Conservation (phyloP, 192 early-diverging fungal genomes). For the Globomyces pollinis-pini region DNA sequence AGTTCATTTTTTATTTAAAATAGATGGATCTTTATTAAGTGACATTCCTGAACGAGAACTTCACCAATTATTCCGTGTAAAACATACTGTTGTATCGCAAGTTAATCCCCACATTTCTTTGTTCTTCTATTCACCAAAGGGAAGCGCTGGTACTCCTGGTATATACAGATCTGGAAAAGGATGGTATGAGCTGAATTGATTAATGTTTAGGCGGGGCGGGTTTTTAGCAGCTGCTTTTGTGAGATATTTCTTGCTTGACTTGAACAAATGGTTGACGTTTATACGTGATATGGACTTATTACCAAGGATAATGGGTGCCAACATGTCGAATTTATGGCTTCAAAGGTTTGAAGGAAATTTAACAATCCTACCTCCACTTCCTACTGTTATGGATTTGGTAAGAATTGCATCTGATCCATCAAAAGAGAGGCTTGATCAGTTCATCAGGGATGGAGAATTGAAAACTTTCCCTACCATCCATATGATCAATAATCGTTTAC, state of each 20-base stretch:
- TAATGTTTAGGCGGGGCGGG: slow-evolving; percentile 62
- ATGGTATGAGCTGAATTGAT: slow-evolving; percentile 32
- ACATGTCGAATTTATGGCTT: slow-evolving; percentile 76
- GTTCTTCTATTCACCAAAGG: slow-evolving; percentile 80
- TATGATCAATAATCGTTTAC: background rate
- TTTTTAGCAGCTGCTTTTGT: slow-evolving; percentile 71
- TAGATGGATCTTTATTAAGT: slow-evolving; percentile 70
- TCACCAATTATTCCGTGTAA: slow-evolving; percentile 73
- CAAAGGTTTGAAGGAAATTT: slow-evolving; percentile 88
- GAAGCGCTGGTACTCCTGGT: slow-evolving; percentile 67
- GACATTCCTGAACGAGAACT: slow-evolving; percentile 65
- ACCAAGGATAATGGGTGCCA: slow-evolving; percentile 66
- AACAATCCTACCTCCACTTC: slow-evolving; percentile 57
- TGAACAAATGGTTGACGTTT: slow-evolving; percentile 78
- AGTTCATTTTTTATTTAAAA: too few relatives aligned
- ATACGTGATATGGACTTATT: slow-evolving; percentile 71
- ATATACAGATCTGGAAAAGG: slow-evolving; percentile 61
- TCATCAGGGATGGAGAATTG: background rate
- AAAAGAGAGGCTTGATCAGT: background rate
- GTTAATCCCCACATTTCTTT: slow-evolving; percentile 81
- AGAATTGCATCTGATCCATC: background rate
- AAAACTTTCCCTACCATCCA: slow-evolving; percentile 4
- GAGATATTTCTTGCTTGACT: slow-evolving; percentile 74
- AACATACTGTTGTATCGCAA: slow-evolving; percentile 77
- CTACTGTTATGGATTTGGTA: background rate